Percentiles rank a stretch among this genome's conserved stretches.
phyloP scores from a whole-genome alignment of 768 basidiomycete genomes.

The Rhizopogon vesiculosus region DNA sequence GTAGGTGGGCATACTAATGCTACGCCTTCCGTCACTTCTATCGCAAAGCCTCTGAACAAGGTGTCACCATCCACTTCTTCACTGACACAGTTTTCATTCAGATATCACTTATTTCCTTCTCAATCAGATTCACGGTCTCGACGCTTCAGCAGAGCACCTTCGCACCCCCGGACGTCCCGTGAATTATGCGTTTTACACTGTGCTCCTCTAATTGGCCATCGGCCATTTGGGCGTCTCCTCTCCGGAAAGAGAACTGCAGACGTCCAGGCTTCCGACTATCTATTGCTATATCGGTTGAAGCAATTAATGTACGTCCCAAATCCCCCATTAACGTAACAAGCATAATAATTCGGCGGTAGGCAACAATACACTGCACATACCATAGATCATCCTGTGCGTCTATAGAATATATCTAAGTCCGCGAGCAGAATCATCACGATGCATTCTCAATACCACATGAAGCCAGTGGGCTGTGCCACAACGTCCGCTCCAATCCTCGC shows the following conservation, averaged over 20 bases:
- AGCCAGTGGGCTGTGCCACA: constrained; percentile 32
- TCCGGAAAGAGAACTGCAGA: no score
- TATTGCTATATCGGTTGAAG: no score
- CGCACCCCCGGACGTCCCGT: constrained; percentile 15
- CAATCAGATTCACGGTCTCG: constrained; percentile 34
- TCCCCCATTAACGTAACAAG: no score
- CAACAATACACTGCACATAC: neutral
- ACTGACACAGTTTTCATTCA: constrained; percentile 16
- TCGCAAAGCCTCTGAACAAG: constrained; percentile 14
- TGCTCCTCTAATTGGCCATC: no score
- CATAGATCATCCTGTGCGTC: neutral
- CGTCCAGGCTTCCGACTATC: no score
- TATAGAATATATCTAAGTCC: neutral
- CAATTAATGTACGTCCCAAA: no score
- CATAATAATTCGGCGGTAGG: no score
- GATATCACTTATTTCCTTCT: constrained; percentile 30
- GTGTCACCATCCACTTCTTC: constrained; percentile 15
- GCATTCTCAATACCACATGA: constrained; percentile 32
- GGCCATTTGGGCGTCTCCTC: no score
- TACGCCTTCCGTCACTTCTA: constrained; percentile 17
- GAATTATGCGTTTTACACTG: no score
- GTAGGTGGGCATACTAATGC: constrained; percentile 1
- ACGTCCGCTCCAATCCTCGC: constrained; percentile 33
- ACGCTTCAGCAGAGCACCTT: constrained; percentile 21
- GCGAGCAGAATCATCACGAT: neutral